Base-by-base conservation (phyloP, 345 rosid species). In the Ceriops tagal region DNA sequence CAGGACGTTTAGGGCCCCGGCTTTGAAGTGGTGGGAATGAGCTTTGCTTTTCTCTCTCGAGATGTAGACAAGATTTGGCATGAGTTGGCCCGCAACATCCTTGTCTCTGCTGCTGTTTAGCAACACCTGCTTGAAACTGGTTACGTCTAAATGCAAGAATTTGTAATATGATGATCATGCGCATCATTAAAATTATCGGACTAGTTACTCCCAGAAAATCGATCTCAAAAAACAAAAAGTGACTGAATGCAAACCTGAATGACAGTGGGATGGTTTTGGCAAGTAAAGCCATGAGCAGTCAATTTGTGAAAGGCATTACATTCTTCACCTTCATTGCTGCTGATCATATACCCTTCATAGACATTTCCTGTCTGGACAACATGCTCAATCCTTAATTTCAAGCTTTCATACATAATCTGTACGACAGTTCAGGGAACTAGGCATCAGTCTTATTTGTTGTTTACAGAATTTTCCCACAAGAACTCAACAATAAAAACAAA, bases 1-100 rank as follows among this genome's bases (percentile, higher is more conserved):
- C 85, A 90, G 62, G 9, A 73, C 80, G 65, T 92, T 92, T 31
- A 92, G 91, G 72, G 98, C 98, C 57, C 98, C 98, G 11, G 90
- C 95, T 77, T 92, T 92, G 71, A 80, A 92, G 67, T 88, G 75
- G 74, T 92, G 96, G 15, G 70, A 80, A 32, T 78, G 77, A 31
- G 72, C 71, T 63, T 61, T 80, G 78, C 77, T 77, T 75, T 89
- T 92, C 72, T 87, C 83, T 63, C 98, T 73, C 0, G 95, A 84
- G 46, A 92, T 72, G 51, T 90, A 92, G 5, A 90, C 76, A 55
- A 92, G 82, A 27, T 83, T 90, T 47, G 96, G 91, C 88, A 90
- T 52, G 18, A 2, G 26, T 49, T 64, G 15, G 0, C 79, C 89
- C 1, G 30, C 53, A 5, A 73, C 20, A 61, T 89, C 92, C 65